Evolutionary conservation across 306 rosid genomes (phyloP).

Genomic region (Rosa chinensis): DNA sequence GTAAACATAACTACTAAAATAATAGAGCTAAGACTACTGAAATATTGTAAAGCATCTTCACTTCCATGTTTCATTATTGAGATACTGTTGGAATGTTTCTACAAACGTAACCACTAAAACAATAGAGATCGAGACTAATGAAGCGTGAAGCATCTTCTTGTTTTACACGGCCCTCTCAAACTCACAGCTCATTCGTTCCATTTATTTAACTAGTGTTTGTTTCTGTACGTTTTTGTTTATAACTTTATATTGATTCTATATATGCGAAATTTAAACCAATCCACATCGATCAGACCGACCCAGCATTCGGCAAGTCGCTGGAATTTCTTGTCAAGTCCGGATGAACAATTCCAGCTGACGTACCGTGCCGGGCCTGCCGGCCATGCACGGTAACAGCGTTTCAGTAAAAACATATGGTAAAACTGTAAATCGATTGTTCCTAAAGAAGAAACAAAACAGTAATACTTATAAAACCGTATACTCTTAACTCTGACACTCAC

Average conservation of each 20-base stretch:
- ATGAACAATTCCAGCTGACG: neutral
- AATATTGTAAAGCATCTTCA: no score
- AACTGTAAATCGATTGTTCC: neutral
- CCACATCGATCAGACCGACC: neutral
- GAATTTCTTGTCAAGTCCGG: conserved; percentile 1
- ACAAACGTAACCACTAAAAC: no score
- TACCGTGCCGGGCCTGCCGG: neutral
- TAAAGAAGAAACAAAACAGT: neutral
- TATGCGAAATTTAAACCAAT: neutral
- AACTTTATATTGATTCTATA: no score
- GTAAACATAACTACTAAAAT: no score
- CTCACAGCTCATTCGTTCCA: no score
- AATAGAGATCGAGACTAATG: no score
- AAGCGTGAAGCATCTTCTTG: no score
- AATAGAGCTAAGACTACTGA: no score
- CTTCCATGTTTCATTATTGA: no score
- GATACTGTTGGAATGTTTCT: no score
- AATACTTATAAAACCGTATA: neutral
- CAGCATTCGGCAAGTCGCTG: neutral
- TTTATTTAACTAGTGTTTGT: neutral
- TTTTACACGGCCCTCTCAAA: no score
- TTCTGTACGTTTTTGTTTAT: neutral
- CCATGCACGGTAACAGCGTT: neutral
- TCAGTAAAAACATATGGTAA: neutral
- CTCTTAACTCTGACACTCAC: neutral